Evolutionary conservation across 108 stramenopile genomes (phyloP), one percentile per base, ranked within the genome.

Genomic region (Cyclotella cryptica): DNA sequence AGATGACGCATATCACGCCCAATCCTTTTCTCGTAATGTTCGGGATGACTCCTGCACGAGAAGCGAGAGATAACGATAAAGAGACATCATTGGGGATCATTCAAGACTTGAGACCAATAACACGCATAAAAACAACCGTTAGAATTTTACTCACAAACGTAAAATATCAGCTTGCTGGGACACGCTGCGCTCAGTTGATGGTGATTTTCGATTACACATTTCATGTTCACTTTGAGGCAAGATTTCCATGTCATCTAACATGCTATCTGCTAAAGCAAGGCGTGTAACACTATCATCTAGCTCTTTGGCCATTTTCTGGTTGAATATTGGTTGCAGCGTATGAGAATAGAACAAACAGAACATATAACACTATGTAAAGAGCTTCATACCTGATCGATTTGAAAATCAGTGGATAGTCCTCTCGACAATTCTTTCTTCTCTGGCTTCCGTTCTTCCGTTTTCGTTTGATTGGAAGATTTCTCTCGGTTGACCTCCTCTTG

Each of bases 1-100:
- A 89, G 64, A 39, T 85, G 79, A 39, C 89, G 72, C 88, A 89
- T 89, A 69, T 93, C 92, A 15, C 87, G 59, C 10, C 81, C 86
- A 26, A 93, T 90, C 30, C 90, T 86, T 12, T 82, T 81, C 46
- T 72, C 64, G 66, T 89, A 91, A 53, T 89, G 91, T 51, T 88
- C 86, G 0, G 88, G 83, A 61, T 78, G 63, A 47, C 88, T 87
- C 47, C 76, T 77, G 2, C 26, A 19, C 2, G 12, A 73, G 8
- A 41, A 19, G 12, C 39, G 47, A 49, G 47, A 49, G n/a, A 49
- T n/a, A n/a, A 17, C 3, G 47, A 9, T n/a, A 3, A 49, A n/a
- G 29, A 63, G 13, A n/a, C n/a, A n/a, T n/a, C n/a, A n/a, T n/a
- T 19, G 6, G 18, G 39, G 9, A 26, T 27, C 1, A 3, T 24